Evolutionary conservation across 768 basidiomycete genomes (phyloP).

Genomic region (Russula sp.): DNA sequence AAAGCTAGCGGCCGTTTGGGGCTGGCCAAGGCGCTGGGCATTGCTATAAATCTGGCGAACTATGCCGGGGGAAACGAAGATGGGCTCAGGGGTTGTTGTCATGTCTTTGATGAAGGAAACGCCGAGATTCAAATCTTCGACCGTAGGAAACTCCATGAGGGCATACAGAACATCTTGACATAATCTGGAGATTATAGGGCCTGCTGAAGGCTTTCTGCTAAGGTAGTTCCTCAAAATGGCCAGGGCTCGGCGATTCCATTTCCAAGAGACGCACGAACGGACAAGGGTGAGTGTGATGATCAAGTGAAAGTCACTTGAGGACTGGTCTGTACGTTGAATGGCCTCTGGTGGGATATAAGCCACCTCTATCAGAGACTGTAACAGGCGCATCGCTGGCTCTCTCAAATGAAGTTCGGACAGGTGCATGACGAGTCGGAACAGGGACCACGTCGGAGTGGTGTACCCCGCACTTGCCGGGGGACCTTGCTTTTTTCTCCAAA

Average conservation of each 20-base stretch:
- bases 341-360: constrained; percentile 44
- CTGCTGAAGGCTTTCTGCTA: constrained; percentile 26
- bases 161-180: constrained; percentile 37
- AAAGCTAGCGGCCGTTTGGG: constrained; percentile 38
- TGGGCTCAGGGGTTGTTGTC: constrained; percentile 29
- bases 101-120: constrained; percentile 38
- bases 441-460: constrained; percentile 30
- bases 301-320: constrained; percentile 38
- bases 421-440: constrained; percentile 42
- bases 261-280: constrained; percentile 49
- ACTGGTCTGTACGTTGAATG: constrained; percentile 35
- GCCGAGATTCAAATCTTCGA: constrained; percentile 36
- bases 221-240: constrained; percentile 34
- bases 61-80: constrained; percentile 39
- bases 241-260: constrained; percentile 43
- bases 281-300: constrained; percentile 47
- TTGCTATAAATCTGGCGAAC: constrained; percentile 33
- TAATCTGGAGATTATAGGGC: constrained; percentile 32
- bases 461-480: background rate
- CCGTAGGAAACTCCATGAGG: constrained; percentile 19
- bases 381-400: constrained; percentile 39
- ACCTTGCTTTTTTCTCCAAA: background rate
- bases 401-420: constrained; percentile 35
- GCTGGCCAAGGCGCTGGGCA: constrained; percentile 20
- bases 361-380: constrained; percentile 43